Evolutionary conservation across 2,329 filamentous ascomycete genomes (phyloP).

Genomic region (Mariannaea sp.): DNA sequence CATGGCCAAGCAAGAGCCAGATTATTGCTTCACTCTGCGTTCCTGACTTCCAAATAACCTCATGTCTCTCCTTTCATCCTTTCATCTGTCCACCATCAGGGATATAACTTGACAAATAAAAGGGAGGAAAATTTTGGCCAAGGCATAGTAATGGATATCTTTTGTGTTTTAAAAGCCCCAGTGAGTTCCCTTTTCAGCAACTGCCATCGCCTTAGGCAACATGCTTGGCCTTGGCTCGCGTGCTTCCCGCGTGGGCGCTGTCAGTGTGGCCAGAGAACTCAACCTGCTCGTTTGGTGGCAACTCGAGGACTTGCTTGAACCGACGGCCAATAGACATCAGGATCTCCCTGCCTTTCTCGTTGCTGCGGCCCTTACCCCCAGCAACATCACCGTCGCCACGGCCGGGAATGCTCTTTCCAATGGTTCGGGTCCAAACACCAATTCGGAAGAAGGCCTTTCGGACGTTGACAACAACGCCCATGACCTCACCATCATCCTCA

Average conservation of each 20-base stretch:
- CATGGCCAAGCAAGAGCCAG: conserved; percentile 17
- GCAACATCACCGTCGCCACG: conserved; percentile 75
- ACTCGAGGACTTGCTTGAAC: conserved; percentile 90
- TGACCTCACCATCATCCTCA: conserved; percentile 90
- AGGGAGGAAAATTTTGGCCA: conserved; percentile 3
- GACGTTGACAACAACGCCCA: conserved; percentile 99
- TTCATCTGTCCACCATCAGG: conserved; percentile 17
- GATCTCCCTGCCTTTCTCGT: conserved; percentile 83
- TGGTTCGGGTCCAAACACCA: conserved; percentile 94
- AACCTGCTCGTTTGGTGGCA: conserved; percentile 76
- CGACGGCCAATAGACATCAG: conserved; percentile 82
- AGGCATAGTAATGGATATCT: conserved; percentile 33
- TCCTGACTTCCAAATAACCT: conserved; percentile 20
- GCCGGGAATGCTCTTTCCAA: conserved; percentile 79
- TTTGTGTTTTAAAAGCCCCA: conserved; percentile 37
- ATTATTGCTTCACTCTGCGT: conserved; percentile 15
- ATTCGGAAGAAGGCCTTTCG: conserved; percentile 98
- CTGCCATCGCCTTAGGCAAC: conserved; percentile 62
- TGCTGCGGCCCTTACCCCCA: conserved; percentile 75
- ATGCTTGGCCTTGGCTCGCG: conserved; percentile 94
- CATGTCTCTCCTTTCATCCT: conserved; percentile 13
- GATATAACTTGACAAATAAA: conserved; percentile 26
- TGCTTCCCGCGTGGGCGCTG: conserved; percentile 89
- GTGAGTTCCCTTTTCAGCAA: conserved; percentile 26
- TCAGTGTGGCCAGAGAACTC: conserved; percentile 98